Percentiles rank a stretch among this genome's conserved stretches.
Evolutionary conservation across 495 filamentous ascomycete genomes (phyloP).

Genomic region (Platismatia glauca): DNA sequence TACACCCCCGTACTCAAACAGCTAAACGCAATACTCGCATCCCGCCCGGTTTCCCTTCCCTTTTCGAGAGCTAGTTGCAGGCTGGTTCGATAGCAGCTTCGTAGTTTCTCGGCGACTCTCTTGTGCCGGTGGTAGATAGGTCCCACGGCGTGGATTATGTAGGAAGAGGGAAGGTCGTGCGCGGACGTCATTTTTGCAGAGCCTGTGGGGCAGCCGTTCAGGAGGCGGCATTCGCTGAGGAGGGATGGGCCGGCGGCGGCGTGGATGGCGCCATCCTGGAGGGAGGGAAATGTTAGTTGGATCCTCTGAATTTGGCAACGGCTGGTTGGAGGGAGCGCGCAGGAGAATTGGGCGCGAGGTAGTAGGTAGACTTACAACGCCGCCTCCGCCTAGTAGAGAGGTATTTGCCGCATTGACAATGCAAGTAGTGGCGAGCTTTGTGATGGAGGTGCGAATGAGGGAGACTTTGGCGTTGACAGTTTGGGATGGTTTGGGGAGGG

Average conservation of each 20-base stretch:
- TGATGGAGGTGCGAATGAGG: slow-evolving; percentile 72
- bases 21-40: slow-evolving; percentile 67
- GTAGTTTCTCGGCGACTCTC: slow-evolving; percentile 41
- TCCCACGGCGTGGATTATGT: slow-evolving; percentile 85
- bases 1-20: slow-evolving; percentile 83
- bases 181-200: slow-evolving; percentile 74
- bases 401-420: slow-evolving; percentile 93
- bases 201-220: slow-evolving; percentile 69
- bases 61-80: slow-evolving; percentile 62
- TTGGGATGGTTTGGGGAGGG: slow-evolving; percentile 31
- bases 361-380: slow-evolving; percentile 43
- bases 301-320: neutral
- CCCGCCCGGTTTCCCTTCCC: slow-evolving; percentile 14
- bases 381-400: slow-evolving; percentile 72
- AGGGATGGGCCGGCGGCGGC: slow-evolving; percentile 63
- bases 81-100: slow-evolving; percentile 65
- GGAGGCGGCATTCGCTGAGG: slow-evolving; percentile 56
- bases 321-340: neutral
- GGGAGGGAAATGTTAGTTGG: slow-evolving; percentile 1
- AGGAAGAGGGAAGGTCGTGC: slow-evolving; percentile 63
- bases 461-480: slow-evolving; percentile 65
- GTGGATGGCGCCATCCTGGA: slow-evolving; percentile 71
- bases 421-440: slow-evolving; percentile 63
- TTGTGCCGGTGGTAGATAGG: slow-evolving; percentile 55
- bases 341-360: neutral